Conservation (phyloP, 495 filamentous ascomycete species). For the Aspergillus mulundensis region DNA sequence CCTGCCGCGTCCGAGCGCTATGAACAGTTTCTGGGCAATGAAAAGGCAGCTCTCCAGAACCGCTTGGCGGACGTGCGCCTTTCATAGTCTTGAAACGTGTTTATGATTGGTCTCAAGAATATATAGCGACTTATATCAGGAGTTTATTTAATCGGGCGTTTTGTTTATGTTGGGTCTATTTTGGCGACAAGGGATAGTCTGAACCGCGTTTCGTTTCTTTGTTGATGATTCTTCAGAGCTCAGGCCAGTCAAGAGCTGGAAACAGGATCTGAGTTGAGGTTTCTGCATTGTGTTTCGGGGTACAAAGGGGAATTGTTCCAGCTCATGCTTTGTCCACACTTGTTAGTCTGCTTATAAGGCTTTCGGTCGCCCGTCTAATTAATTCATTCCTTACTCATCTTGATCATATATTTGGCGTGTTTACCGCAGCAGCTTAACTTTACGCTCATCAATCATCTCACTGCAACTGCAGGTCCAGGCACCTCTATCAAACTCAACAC, state of each 20-base stretch:
- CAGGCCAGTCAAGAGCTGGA: neutral
- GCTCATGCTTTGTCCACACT: neutral
- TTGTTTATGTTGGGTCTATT: constrained; percentile 4
- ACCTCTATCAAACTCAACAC: neutral
- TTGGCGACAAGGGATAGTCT: constrained; percentile 4
- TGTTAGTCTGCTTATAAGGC: neutral
- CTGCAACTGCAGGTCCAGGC: neutral
- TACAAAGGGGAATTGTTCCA: neutral
- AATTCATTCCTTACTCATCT: neutral
- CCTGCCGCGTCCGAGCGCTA: constrained; percentile 23
- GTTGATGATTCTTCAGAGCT: neutral
- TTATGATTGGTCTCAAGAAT: neutral
- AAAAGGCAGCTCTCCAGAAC: constrained; percentile 14
- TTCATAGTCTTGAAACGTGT: constrained; percentile 6
- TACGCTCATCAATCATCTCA: neutral
- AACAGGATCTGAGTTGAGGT: neutral
- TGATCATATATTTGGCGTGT: neutral
- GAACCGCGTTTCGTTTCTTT: neutral
- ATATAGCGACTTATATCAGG: neutral
- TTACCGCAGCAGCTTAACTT: neutral
- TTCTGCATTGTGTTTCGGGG: neutral
- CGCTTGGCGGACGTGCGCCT: constrained; percentile 21
- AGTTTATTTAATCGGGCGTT: neutral
- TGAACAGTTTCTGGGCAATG: constrained; percentile 2
- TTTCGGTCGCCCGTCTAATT: neutral